Percentiles rank a stretch among this genome's conserved stretches.
Conservation (phyloP, 179 eudicot species). For the Gypsophila paniculata region DNA sequence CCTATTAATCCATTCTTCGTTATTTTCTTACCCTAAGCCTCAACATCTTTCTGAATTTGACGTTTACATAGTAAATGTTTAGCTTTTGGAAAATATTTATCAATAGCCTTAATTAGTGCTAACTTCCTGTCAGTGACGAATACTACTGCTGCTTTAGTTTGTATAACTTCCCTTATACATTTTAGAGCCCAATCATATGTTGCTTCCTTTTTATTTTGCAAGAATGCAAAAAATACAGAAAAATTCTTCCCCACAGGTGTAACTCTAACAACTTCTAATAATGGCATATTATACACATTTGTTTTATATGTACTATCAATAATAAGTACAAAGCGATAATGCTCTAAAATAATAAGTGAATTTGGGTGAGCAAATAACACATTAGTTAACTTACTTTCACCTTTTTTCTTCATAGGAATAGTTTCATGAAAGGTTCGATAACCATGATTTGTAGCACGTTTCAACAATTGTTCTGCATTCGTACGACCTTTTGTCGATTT, state of each 20-base stretch:
- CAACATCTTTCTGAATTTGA: slow-evolving; percentile 1
- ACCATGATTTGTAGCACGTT: background rate
- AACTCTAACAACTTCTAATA: background rate
- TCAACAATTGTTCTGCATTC: background rate
- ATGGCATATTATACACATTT: background rate
- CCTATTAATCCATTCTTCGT: background rate
- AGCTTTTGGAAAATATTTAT: no score
- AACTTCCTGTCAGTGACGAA: no score
- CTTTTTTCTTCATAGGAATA: background rate
- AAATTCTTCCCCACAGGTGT: background rate
- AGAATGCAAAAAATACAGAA: background rate
- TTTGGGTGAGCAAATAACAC: slow-evolving; percentile 2
- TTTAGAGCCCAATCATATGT: background rate
- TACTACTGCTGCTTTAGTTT: background rate
- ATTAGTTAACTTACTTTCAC: background rate
- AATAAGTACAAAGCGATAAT: background rate
- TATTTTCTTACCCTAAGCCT: background rate
- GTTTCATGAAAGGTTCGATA: background rate
- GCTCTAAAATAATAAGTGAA: background rate
- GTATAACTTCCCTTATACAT: background rate
- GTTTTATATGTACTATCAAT: background rate
- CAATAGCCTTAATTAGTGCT: no score
- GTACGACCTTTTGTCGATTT: background rate
- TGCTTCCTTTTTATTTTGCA: background rate
- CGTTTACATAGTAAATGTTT: no score